Percentiles rank a stretch among this genome's conserved stretches.
Conservation (phyloP, 1,284 basidiomycete species). For the Cystobasidium sp. region DNA sequence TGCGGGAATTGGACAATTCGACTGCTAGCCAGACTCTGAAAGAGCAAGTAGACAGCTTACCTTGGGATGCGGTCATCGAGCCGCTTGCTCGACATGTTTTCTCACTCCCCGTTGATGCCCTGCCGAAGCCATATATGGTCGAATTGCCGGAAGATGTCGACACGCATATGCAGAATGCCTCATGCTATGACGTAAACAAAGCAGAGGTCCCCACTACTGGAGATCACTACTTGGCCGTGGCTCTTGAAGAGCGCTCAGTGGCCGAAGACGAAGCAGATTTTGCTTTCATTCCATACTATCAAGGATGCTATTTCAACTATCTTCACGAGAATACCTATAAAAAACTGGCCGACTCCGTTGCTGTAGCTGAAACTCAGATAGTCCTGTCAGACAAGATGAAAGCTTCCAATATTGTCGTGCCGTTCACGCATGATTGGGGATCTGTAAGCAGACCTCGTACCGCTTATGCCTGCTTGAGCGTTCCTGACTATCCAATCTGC, state of each 20-base stretch:
- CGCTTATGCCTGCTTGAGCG: conserved; percentile 55
- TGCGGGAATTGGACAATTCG: conserved; percentile 4
- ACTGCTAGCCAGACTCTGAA: conserved; percentile 17
- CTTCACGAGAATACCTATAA: conserved; percentile 55
- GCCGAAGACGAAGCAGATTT: conserved; percentile 59
- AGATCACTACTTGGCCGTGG: conserved; percentile 51
- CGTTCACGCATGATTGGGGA: conserved; percentile 61
- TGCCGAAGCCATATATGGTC: conserved; percentile 49
- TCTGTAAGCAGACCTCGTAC: conserved; percentile 9
- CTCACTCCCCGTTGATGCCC: conserved; percentile 39
- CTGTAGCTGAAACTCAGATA: conserved; percentile 48
- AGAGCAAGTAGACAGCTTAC: conserved; percentile 45
- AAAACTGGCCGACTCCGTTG: conserved; percentile 54
- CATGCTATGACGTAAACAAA: conserved; percentile 48
- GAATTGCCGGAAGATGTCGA: conserved; percentile 48
- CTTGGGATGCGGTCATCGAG: conserved; percentile 50
- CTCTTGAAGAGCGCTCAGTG: conserved; percentile 51
- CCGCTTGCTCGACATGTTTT: conserved; percentile 49
- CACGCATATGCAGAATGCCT: conserved; percentile 47
- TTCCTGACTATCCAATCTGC: conserved; percentile 57
- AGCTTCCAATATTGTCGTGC: conserved; percentile 55
- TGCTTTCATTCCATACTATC: conserved; percentile 59
- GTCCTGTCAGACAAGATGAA: conserved; percentile 50
- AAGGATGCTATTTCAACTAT: conserved; percentile 58
- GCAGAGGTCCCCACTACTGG: conserved; percentile 49